Evolutionary conservation across 306 rosid genomes (phyloP).

Genomic region (Senna tora): DNA sequence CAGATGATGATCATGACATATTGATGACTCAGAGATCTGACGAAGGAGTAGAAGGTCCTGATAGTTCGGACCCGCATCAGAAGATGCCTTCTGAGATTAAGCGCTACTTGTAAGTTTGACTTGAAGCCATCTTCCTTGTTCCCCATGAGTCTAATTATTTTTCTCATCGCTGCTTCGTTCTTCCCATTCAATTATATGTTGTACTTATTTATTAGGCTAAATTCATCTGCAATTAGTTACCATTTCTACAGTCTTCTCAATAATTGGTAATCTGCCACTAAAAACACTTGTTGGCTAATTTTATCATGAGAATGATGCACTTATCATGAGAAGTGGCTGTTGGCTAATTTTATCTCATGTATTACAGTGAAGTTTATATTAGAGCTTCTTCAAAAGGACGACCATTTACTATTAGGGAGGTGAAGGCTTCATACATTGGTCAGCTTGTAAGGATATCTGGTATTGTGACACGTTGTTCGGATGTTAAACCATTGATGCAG

Average conservation of each 20-base stretch:
- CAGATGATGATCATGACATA: constrained; percentile 93
- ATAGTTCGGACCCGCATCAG: constrained; percentile 80
- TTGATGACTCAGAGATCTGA: constrained; percentile 95
- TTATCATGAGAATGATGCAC: not conserved
- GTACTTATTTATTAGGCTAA: not conserved
- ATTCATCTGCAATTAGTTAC: not conserved
- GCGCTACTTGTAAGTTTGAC: constrained; percentile 76
- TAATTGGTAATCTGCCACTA: not conserved
- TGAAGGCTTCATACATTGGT: constrained; percentile 90
- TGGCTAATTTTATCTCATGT: constrained; percentile 22
- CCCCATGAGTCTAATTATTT: not conserved
- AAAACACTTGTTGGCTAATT: too few species aligned
- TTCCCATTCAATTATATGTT: not conserved
- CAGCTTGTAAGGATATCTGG: constrained; percentile 95
- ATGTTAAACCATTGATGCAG: constrained; percentile 95
- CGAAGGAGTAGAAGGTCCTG: constrained; percentile 72
- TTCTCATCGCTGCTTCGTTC: not conserved
- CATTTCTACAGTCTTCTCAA: not conserved
- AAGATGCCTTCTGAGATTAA: constrained; percentile 53
- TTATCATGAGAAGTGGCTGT: not conserved
- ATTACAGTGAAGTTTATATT: constrained; percentile 87
- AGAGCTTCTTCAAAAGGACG: constrained; percentile 85
- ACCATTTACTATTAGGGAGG: constrained; percentile 95
- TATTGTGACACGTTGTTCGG: constrained; percentile 92
- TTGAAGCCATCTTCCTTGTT: not conserved